Percentiles rank a stretch among this genome's conserved stretches.
phyloP scores from a whole-genome alignment of 345 rosid species.

The Lumnitzera racemosa region DNA sequence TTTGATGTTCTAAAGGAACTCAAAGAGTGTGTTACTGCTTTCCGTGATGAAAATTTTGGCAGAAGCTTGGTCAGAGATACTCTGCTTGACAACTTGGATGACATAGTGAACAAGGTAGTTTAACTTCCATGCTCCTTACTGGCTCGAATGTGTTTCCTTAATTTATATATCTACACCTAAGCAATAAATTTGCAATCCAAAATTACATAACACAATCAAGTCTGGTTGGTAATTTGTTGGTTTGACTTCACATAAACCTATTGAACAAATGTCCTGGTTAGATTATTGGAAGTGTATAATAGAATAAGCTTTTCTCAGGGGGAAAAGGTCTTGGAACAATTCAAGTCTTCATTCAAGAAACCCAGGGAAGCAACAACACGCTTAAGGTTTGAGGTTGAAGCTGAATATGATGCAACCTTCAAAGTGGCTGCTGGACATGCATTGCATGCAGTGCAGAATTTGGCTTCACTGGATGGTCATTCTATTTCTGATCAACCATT shows the following conservation, averaged over 20 bases:
- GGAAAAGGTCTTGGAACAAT: constrained; percentile 41
- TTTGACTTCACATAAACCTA: no score
- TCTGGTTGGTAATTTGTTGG: no score
- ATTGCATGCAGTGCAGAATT: constrained; percentile 36
- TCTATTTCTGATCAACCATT: constrained; percentile 28
- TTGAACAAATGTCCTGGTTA: no score
- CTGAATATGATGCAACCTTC: constrained; percentile 31
- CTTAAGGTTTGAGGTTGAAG: constrained; percentile 25
- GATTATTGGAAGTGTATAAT: no score
- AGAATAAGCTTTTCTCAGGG: constrained; percentile 28
- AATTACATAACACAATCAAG: no score
- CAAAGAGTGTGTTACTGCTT: constrained; percentile 40
- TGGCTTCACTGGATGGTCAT: constrained; percentile 25
- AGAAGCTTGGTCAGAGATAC: constrained; percentile 35
- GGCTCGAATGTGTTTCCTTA: no score
- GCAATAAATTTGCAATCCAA: no score
- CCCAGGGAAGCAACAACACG: constrained; percentile 15
- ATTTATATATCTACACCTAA: no score
- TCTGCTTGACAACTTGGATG: constrained; percentile 43
- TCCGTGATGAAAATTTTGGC: constrained; percentile 26
- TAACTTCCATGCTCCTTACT: background rate
- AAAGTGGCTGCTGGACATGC: constrained; percentile 25
- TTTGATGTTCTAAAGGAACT: constrained; percentile 55
- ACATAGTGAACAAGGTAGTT: constrained; percentile 50
- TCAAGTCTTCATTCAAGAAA: constrained; percentile 21